Evolutionary conservation across 202 grass and related monocot species (phyloP).

Genomic region (Bolboschoenoplectus hybrid): DNA sequence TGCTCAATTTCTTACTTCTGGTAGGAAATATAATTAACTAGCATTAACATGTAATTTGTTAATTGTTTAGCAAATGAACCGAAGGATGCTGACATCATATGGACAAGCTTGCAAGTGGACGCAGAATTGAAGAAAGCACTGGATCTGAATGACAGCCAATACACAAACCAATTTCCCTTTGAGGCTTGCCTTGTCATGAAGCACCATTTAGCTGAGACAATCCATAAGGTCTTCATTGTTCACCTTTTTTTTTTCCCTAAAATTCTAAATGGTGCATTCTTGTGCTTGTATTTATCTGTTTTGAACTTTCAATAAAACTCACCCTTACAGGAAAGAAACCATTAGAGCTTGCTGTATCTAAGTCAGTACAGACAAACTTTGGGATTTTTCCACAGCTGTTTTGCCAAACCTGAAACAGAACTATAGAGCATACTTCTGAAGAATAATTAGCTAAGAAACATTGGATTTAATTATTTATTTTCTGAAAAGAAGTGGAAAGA

Average conservation of each 20-base stretch:
- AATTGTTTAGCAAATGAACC: constrained; percentile 67
- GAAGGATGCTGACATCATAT: constrained; percentile 87
- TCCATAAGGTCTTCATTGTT: constrained; percentile 62
- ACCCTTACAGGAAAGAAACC: not conserved
- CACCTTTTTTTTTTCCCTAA: constrained; percentile 8
- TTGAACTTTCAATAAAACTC: not conserved
- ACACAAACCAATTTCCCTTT: constrained; percentile 93
- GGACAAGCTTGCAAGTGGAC: constrained; percentile 91
- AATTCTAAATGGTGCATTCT: not conserved
- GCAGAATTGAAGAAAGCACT: constrained; percentile 76
- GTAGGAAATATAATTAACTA: not conserved
- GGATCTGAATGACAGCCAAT: constrained; percentile 71
- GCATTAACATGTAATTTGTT: constrained; percentile 41
- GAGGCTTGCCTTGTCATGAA: constrained; percentile 99
- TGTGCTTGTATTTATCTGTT: not conserved
- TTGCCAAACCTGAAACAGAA: constrained; percentile 4
- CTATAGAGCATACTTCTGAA: not conserved
- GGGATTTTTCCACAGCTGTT: not conserved
- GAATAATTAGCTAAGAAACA: not conserved
- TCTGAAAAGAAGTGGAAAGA: not conserved
- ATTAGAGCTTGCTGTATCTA: not conserved
- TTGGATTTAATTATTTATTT: not conserved
- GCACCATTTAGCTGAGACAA: constrained; percentile 82
- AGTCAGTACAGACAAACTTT: not conserved
- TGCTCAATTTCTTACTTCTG: constrained; percentile 27